Evolutionary conservation across 352 stramenopile genomes (phyloP), one percentile per base, ranked within the genome.

Genomic region (Pythium grandisporangium): DNA sequence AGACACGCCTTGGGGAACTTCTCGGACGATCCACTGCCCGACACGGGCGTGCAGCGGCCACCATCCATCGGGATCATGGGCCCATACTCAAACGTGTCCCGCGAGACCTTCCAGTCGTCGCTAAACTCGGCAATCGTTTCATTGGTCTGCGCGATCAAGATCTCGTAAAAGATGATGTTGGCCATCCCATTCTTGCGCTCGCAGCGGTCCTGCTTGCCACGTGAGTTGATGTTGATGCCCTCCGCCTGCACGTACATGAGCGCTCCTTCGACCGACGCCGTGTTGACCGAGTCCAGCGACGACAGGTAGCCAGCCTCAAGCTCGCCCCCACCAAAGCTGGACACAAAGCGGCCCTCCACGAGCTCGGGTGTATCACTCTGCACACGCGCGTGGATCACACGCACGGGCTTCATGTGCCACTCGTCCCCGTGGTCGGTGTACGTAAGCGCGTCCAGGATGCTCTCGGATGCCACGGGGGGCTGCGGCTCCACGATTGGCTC

Each of bases 201-300:
- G 55, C 78, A 92, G 6, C 71, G 72, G 27, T 84, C 53, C 0
- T 70, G 51, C 5, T 57, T 16, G 0, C 64, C 45, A 3, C 75
- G 72, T 16, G 61, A 61, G 38, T 81, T 72, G 11, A 72, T 34
- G 51, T 92, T 84, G 58, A 92, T 92, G 21, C 73, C 72, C 32
- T 92, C 78, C 2, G 75, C 74, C 55, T 89, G 75, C 4, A 92
- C 74, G 46, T 87, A 92, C 73, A 89, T 88, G 40, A 92, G 67
- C 4, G 72, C 63, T 12, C 78, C 78, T 36, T 89, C 75, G 0
- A 92, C 72, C 19, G 48, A 58, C 5, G 55, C 55, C 17, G 45
- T 58, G 49, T 63, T 63, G 23, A 63, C 55, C 4, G 27, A 53
- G 45, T 63, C 55, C 48, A 63, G 54, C 8, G 52, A 64, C n/a